Evolutionary conservation across 805 yeast species (phyloP), one percentile per base, ranked within the genome.

Genomic region (Yarrowia yakushimensis): DNA sequence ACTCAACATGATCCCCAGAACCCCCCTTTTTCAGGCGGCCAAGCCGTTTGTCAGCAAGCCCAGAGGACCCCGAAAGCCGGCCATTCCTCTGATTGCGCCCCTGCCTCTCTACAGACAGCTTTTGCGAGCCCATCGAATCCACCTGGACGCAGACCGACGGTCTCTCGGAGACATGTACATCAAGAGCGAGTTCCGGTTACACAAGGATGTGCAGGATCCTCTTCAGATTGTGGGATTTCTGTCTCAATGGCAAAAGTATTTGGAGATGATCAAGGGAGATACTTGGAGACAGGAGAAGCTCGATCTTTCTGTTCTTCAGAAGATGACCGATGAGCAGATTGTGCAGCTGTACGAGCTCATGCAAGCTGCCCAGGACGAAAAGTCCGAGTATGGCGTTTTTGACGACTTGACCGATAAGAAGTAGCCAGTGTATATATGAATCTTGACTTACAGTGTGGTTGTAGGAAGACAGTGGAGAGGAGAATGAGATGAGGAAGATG

Each of bases 141-240:
- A 70, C 18, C 79, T 94, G n/a, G 90, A 92, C 0, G 73, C 76
- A 3, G 84, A 84, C 54, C 87, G 87, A 65, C 80, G 96, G 63
- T 81, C 84, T 60, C 78, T 94, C 22, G 99, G 99, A 4, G 97
- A 94, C 73, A 80, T 84, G 67, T 94, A 94, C 72, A 97, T 93
- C 59, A 88, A 85, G 71, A 82, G 86, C 34, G 99, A 94, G 76
- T 94, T 94, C 78, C 84, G 85, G 69, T 86, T 92, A 7, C 99
- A 94, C 75, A 82, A 85, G 64, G 74, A 78, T 52, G 81, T 87
- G 7, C 97, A 90, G 67, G 91, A 94, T 72, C 98, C 99, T 3
- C 79, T 90, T 23, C 96, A 93, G 70, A 90, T 94, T 33, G 91
- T 94, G 11, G 99, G 97, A 11, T 94, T 94, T 69, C 78, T 94